Conservation (phyloP, 2,329 filamentous ascomycete genomes). For the Fusarium buharicum region DNA sequence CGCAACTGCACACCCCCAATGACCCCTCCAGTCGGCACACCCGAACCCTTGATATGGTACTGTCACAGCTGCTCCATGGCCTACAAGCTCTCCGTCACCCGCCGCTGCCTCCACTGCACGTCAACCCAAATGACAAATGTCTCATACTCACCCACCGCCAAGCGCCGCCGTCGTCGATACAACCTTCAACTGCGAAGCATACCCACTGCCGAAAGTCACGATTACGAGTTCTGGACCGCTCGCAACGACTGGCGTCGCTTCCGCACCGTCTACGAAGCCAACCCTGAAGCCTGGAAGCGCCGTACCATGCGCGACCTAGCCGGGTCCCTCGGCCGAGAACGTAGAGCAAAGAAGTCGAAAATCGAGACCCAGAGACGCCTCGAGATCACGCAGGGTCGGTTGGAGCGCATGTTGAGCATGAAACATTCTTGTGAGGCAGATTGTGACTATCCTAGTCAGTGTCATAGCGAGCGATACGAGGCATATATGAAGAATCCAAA, state of each 20-base stretch:
- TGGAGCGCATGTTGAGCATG: slow-evolving; percentile 7
- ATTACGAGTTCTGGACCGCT: slow-evolving; percentile 48
- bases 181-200: neutral
- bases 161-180: neutral
- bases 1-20: slow-evolving; percentile 3
- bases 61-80: slow-evolving; percentile 47
- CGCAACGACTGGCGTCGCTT: slow-evolving; percentile 48
- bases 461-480: slow-evolving; percentile 20
- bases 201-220: slow-evolving; percentile 28
- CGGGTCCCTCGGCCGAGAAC: neutral
- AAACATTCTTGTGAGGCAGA: slow-evolving; percentile 37
- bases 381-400: slow-evolving; percentile 2
- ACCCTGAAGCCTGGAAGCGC: slow-evolving; percentile 15
- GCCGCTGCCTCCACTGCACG: slow-evolving; percentile 23
- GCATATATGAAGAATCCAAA: neutral
- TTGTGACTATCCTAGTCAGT: slow-evolving; percentile 43
- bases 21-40: neutral
- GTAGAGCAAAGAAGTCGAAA: neutral
- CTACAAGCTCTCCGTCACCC: slow-evolving; percentile 39
- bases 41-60: slow-evolving; percentile 48
- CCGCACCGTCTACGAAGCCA: neutral
- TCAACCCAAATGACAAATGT: neutral
- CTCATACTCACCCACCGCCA: neutral
- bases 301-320: slow-evolving; percentile 4
- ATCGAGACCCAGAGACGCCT: neutral